Conservation (phyloP, 306 rosid genomes). For the Trifolium repens region DNA sequence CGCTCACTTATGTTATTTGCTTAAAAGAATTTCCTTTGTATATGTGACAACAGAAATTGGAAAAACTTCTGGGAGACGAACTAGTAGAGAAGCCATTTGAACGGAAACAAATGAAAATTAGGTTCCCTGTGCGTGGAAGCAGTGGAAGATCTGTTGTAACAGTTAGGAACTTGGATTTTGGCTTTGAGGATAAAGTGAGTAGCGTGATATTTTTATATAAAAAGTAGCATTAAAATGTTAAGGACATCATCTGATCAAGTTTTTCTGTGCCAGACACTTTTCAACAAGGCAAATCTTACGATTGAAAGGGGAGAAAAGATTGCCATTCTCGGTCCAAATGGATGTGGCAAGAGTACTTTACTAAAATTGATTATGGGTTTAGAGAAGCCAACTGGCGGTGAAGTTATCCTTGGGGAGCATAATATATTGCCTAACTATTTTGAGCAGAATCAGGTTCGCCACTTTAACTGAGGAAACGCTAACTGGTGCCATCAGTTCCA, state of each 20-base stretch:
- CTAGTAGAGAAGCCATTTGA: conserved; percentile 90
- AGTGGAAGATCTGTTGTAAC: conserved; percentile 88
- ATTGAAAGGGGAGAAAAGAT: conserved; percentile 95
- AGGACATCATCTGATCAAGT: conserved; percentile 39
- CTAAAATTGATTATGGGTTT: conserved; percentile 91
- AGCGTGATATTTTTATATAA: conserved; percentile 26
- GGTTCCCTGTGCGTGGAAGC: conserved; percentile 93
- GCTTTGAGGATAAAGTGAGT: conserved; percentile 79
- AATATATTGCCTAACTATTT: conserved; percentile 92
- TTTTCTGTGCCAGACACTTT: conserved; percentile 65
- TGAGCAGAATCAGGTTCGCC: conserved; percentile 93
- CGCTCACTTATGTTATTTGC: conserved; percentile 10
- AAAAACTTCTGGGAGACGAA: conserved; percentile 87
- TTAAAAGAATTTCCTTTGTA: conserved; percentile 39
- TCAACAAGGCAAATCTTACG: conserved; percentile 81
- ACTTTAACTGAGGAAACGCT: conserved; percentile 30
- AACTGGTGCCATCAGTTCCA: conserved; percentile 7
- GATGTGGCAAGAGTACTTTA: conserved; percentile 98
- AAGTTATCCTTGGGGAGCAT: conserved; percentile 91
- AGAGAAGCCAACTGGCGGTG: conserved; percentile 78
- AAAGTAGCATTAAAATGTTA: conserved; percentile 15
- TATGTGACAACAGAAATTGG: conserved; percentile 79
- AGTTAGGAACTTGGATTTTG: conserved; percentile 73
- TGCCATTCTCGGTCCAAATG: conserved; percentile 97
- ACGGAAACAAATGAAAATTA: conserved; percentile 94